Evolutionary conservation across 2,329 filamentous ascomycete species (phyloP).

Genomic region (Epichloe sylvatica): DNA sequence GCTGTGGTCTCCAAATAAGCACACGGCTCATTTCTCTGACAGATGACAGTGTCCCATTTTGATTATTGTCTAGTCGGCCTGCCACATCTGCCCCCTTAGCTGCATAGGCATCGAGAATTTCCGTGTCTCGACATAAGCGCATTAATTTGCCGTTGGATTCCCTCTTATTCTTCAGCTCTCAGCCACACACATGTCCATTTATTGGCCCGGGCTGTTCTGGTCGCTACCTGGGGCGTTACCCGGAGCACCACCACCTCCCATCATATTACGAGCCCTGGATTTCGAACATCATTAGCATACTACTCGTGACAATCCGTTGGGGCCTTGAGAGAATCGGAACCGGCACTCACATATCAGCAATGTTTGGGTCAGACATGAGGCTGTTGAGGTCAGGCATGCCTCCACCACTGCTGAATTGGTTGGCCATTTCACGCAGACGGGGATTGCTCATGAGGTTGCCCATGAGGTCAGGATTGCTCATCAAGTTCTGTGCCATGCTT

Average conservation of each 20-base stretch:
- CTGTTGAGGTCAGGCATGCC: conserved; percentile 79
- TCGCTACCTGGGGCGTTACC: conserved; percentile 14
- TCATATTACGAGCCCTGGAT: conserved; percentile 31
- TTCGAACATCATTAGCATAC: background rate
- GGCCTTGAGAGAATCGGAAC: background rate
- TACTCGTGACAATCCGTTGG: background rate
- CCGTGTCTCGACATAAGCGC: background rate
- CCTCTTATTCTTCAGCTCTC: background rate
- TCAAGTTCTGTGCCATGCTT: conserved; percentile 90
- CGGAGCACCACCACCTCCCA: conserved; percentile 23
- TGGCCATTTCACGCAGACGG: conserved; percentile 72
- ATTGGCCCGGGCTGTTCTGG: conserved; percentile 3
- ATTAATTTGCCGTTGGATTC: background rate
- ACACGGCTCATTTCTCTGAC: no score
- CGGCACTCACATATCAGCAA: conserved; percentile 79
- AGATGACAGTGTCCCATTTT: background rate
- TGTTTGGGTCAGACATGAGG: conserved; percentile 82
- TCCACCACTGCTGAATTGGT: conserved; percentile 58
- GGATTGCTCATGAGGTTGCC: conserved; percentile 91
- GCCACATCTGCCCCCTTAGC: background rate
- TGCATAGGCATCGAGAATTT: background rate
- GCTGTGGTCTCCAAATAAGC: no score
- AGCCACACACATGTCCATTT: background rate
- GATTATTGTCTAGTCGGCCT: background rate
- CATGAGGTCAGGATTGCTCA: conserved; percentile 93